These are phyloP conservation scores for Dendrobium chrysotoxum DNA, from an alignment of 106 monocot species.

Conservation along the genomic window DNA sequence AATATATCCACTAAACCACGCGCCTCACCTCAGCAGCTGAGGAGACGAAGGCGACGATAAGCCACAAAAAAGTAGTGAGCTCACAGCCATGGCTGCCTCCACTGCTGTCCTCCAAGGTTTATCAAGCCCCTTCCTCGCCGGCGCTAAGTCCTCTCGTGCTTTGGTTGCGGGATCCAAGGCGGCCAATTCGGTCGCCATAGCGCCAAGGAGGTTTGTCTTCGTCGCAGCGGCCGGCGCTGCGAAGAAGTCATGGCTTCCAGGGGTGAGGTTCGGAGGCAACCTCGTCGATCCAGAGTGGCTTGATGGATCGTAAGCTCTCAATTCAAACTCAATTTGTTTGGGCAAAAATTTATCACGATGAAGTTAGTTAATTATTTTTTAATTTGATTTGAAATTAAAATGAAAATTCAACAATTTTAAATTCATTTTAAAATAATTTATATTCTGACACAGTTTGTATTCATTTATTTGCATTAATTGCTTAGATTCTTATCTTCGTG, in stretches of 20 bases:
- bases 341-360: too few species aligned
- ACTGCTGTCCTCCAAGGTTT: conserved; percentile 72
- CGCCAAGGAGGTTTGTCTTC: conserved; percentile 22
- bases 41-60: too few species aligned
- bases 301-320: conserved; percentile 79
- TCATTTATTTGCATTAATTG: too few species aligned
- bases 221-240: conserved; percentile 42
- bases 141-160: conserved; percentile 25
- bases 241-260: conserved; percentile 97
- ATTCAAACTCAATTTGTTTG: not conserved
- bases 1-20: conserved; percentile 4
- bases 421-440: too few species aligned
- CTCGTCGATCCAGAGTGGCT: conserved; percentile 92
- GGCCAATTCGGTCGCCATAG: not conserved
- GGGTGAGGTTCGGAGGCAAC: conserved; percentile 52
- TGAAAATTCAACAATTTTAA: too few species aligned
- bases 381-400: too few species aligned
- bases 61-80: not conserved
- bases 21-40: not conserved
- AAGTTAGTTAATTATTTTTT: too few species aligned
- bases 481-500: too few species aligned
- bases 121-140: conserved; percentile 60
- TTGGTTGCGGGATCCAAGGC: conserved; percentile 27
- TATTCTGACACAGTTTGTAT: too few species aligned
- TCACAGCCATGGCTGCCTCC: conserved; percentile 58